Evolutionary conservation across 179 eudicot genomes (phyloP).

Genomic region (Amaranthus tricolor): DNA sequence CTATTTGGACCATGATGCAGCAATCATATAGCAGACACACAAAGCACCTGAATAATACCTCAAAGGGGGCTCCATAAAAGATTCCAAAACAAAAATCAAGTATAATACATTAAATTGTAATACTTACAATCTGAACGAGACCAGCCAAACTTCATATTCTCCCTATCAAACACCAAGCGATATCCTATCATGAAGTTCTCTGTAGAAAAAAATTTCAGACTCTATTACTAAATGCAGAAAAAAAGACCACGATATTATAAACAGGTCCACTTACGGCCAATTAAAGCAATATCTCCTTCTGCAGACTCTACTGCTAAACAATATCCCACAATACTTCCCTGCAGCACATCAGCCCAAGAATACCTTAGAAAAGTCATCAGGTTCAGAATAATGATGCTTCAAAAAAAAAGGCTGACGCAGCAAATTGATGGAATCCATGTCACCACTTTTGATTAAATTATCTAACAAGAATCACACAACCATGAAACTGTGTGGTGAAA

Average conservation of each 20-base stretch:
- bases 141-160: constrained; percentile 86
- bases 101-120: background rate
- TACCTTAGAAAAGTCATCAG: background rate
- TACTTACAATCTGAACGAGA: constrained; percentile 86
- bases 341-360: constrained; percentile 21
- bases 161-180: constrained; percentile 88
- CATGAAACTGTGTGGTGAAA: background rate
- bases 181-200: constrained; percentile 94
- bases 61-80: background rate
- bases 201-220: constrained; percentile 31
- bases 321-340: constrained; percentile 61
- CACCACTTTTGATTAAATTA: background rate
- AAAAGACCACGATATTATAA: background rate
- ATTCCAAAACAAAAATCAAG: background rate
- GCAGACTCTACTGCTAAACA: constrained; percentile 72
- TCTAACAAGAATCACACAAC: background rate
- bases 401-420: background rate
- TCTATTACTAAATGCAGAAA: background rate
- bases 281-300: constrained; percentile 47
- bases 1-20: background rate
- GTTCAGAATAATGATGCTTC: background rate
- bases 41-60: background rate
- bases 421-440: background rate
- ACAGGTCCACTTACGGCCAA: constrained; percentile 74
- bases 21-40: background rate